Evolutionary conservation across 768 basidiomycete genomes (phyloP).

Genomic region (Mycena metata): DNA sequence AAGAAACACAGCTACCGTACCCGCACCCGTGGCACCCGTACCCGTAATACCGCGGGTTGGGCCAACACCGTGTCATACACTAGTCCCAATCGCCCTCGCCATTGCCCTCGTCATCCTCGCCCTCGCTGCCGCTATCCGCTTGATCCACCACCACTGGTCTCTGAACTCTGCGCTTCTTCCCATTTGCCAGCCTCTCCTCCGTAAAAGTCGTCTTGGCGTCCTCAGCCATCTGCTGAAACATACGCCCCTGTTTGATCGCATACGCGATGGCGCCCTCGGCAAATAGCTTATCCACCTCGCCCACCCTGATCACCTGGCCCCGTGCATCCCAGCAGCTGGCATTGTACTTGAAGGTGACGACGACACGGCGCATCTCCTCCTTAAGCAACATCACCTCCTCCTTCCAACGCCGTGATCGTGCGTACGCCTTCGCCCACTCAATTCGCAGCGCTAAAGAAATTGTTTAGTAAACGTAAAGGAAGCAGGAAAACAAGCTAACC

Average conservation of each 20-base stretch:
- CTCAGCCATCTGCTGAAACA: too few relatives aligned
- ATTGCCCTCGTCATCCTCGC: not conserved
- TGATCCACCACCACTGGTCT: not conserved
- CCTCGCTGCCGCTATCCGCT: not conserved
- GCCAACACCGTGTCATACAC: too few relatives aligned
- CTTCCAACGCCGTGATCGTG: conserved; percentile 27
- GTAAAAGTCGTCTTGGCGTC: too few relatives aligned
- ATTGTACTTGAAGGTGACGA: not conserved
- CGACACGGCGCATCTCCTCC: conserved; percentile 36
- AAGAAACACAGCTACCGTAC: too few relatives aligned
- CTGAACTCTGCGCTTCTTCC: not conserved
- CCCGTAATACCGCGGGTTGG: too few relatives aligned
- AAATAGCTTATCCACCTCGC: too few relatives aligned
- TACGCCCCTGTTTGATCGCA: too few relatives aligned
- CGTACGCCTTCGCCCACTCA: conserved; percentile 28
- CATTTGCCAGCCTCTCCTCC: not conserved
- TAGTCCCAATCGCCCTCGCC: too few relatives aligned
- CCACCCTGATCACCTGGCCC: not conserved
- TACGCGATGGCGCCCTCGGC: too few relatives aligned
- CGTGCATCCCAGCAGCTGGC: not conserved
- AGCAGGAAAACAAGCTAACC: not conserved
- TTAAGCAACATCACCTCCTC: conserved; percentile 34
- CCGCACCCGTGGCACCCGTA: too few relatives aligned
- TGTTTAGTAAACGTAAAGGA: not conserved
- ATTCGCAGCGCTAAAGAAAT: conserved; percentile 17